Conservation (phyloP, 805 yeast genomes). For the Starmerella cellae region DNA sequence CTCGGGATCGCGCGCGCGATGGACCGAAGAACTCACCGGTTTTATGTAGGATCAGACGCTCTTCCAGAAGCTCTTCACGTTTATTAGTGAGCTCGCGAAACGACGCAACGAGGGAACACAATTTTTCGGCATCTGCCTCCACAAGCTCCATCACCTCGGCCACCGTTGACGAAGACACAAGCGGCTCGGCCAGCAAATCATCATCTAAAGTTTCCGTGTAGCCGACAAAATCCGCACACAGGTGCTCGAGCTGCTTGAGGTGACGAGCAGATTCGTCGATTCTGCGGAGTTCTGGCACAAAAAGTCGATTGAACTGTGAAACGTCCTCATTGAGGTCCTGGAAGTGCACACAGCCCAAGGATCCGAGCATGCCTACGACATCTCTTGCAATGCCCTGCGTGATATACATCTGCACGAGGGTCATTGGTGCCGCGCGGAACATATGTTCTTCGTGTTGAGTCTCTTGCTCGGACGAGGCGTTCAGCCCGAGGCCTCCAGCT, state of each 20-base stretch:
- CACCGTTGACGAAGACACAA: conserved; percentile 40
- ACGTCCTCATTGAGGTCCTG: conserved; percentile 71
- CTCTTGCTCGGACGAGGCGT: no score
- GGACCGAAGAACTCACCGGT: conserved; percentile 32
- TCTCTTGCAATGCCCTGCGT: conserved; percentile 83
- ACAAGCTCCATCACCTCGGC: conserved; percentile 57
- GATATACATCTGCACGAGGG: conserved; percentile 77
- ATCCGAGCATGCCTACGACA: conserved; percentile 68
- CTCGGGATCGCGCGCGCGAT: neutral
- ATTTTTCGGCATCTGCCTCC: conserved; percentile 53
- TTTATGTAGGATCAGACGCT: conserved; percentile 45
- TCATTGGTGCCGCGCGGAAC: conserved; percentile 87
- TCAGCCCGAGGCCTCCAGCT: no score
- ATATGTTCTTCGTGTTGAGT: conserved; percentile 17
- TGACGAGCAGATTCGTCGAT: conserved; percentile 56
- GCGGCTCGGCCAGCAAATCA: conserved; percentile 13
- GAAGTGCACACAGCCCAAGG: conserved; percentile 70
- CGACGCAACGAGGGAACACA: conserved; percentile 54
- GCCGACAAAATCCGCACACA: neutral
- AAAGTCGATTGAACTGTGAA: conserved; percentile 74
- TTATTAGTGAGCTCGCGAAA: conserved; percentile 47
- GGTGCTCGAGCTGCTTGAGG: conserved; percentile 12
- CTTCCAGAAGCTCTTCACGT: conserved; percentile 54
- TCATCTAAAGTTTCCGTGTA: neutral
- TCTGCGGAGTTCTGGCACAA: conserved; percentile 71